These are phyloP conservation scores for Wickerhamiella bombiphila DNA, from an alignment of 805 yeast genomes.

Conservation along the genomic window DNA sequence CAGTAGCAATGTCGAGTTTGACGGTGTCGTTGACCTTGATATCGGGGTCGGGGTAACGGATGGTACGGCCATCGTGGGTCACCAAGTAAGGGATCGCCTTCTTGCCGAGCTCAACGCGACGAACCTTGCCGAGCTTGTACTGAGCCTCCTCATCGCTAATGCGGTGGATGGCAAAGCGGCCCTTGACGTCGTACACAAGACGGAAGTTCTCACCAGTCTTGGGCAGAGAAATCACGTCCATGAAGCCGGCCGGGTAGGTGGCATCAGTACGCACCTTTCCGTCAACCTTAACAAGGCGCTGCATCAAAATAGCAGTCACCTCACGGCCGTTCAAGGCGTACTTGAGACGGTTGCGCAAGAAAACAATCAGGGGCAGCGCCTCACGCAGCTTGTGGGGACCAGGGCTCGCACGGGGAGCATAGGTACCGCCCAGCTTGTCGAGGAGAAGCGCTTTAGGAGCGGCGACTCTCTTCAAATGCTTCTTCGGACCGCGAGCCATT, in stretches of 20 bases:
- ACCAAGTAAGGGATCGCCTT: slow-evolving; percentile 96
- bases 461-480: slow-evolving; percentile 98
- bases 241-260: slow-evolving; percentile 98
- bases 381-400: slow-evolving; percentile 99
- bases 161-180: slow-evolving; percentile 99
- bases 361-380: slow-evolving; percentile 91
- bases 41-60: slow-evolving; percentile 98
- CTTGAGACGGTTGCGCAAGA: slow-evolving; percentile 97
- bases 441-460: slow-evolving; percentile 99
- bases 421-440: slow-evolving; percentile 98
- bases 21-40: slow-evolving; percentile 97
- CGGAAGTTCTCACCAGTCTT: slow-evolving; percentile 99
- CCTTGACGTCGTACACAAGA: slow-evolving; percentile 95
- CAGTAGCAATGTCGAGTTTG: slow-evolving; percentile 89
- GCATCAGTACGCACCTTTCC: slow-evolving; percentile 99
- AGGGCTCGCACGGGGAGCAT: slow-evolving; percentile 99
- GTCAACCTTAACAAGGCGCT: slow-evolving; percentile 96
- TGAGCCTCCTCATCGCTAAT: slow-evolving; percentile 97
- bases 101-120: slow-evolving; percentile 97
- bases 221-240: slow-evolving; percentile 95
- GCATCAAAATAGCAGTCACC: slow-evolving; percentile 96
- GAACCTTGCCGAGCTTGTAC: slow-evolving; percentile 96
- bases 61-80: slow-evolving; percentile 99
- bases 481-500: slow-evolving; percentile 52
- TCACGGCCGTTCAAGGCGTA: slow-evolving; percentile 98